These are phyloP conservation scores for Fusarium annulatum DNA, from an alignment of 2,329 filamentous ascomycete genomes.

Conservation along the genomic window DNA sequence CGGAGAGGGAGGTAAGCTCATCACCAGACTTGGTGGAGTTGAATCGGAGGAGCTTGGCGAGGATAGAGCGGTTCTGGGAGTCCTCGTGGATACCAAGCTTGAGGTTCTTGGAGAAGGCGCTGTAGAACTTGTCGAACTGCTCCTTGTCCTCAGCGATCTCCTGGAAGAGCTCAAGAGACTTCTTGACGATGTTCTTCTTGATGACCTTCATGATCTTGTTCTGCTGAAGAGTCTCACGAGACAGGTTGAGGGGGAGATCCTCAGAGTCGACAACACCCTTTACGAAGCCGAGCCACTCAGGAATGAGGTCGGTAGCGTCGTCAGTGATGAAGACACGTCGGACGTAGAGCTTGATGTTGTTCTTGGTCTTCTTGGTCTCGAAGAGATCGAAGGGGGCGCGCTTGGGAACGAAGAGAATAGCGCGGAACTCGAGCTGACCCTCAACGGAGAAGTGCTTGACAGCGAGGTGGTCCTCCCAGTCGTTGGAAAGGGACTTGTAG, in stretches of 20 bases:
- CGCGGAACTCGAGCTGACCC: constrained; percentile 99
- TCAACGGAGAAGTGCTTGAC: constrained; percentile 99
- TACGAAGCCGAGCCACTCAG: constrained; percentile 99
- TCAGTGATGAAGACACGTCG: constrained; percentile 99
- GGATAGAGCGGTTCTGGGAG: constrained; percentile 90
- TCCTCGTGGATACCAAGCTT: constrained; percentile 99
- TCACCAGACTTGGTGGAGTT: constrained; percentile 99
- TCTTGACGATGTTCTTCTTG: constrained; percentile 99
- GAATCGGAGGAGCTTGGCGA: constrained; percentile 99
- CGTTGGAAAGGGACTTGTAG: constrained; percentile 99
- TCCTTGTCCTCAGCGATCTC: constrained; percentile 99
- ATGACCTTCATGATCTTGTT: constrained; percentile 99
- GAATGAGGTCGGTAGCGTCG: constrained; percentile 98
- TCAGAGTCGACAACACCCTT: constrained; percentile 99
- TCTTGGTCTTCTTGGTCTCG: constrained; percentile 99
- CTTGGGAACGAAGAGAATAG: constrained; percentile 99
- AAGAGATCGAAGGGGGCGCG: constrained; percentile 99
- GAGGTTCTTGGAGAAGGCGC: constrained; percentile 99
- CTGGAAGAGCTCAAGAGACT: constrained; percentile 98
- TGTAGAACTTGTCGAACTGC: constrained; percentile 99
- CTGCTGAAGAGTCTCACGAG: constrained; percentile 99
- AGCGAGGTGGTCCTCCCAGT: constrained; percentile 99
- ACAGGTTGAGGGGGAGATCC: constrained; percentile 98
- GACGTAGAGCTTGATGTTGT: constrained; percentile 99
- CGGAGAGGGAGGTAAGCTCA: constrained; percentile 90